phyloP scores from a whole-genome alignment of 2,329 filamentous ascomycete genomes.

The Tolypocladium paradoxum region DNA sequence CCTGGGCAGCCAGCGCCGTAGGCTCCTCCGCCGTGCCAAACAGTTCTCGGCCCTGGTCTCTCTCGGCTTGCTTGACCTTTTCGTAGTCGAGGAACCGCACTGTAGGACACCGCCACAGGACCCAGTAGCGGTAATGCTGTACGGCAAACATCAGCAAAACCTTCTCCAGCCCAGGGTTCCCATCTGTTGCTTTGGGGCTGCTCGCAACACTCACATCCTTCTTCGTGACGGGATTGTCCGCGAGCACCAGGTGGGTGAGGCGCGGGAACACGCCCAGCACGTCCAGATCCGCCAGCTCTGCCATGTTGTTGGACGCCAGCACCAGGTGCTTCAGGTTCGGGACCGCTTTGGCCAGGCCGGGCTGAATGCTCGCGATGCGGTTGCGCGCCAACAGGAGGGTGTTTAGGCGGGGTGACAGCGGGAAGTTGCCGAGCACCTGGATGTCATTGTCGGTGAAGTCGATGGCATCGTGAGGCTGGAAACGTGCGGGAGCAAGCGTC shows the following conservation, averaged over 20 bases:
- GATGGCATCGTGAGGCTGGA: conserved; percentile 85
- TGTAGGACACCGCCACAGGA: conserved; percentile 75
- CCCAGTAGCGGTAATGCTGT: conserved; percentile 84
- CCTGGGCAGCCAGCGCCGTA: conserved; percentile 66
- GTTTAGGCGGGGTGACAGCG: conserved; percentile 75
- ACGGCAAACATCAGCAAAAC: not conserved
- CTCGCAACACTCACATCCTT: conserved; percentile 61
- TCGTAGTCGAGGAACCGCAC: conserved; percentile 87
- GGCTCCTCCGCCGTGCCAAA: conserved; percentile 75
- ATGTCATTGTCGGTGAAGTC: conserved; percentile 99
- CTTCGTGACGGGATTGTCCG: conserved; percentile 82
- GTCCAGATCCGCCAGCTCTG: conserved; percentile 80
- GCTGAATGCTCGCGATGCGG: conserved; percentile 72
- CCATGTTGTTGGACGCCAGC: conserved; percentile 70
- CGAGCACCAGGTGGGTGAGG: conserved; percentile 69
- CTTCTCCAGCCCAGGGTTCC: not conserved
- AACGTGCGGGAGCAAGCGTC: not conserved
- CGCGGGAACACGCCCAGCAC: conserved; percentile 57
- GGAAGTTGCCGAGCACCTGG: conserved; percentile 80
- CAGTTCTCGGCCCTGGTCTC: conserved; percentile 62
- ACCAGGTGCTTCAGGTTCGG: conserved; percentile 77
- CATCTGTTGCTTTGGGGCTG: not conserved
- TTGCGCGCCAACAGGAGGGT: conserved; percentile 87
- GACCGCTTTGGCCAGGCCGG: conserved; percentile 60
- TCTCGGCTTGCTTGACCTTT: conserved; percentile 83